Conservation (phyloP, 2,329 filamentous ascomycete species). For the Colletotrichum salicis region DNA sequence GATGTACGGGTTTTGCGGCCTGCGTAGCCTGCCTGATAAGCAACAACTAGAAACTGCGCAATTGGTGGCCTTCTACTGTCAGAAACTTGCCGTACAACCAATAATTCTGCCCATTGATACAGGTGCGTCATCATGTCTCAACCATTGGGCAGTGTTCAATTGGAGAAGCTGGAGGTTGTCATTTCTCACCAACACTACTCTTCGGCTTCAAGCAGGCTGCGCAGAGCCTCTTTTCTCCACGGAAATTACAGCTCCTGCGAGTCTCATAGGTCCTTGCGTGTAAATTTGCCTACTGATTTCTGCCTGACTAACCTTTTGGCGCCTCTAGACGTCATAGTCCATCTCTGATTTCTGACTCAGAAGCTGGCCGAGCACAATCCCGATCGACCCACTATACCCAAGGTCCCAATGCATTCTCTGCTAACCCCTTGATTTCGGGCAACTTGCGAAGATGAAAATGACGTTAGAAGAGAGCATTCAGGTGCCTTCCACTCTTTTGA, state of each 20-base stretch:
- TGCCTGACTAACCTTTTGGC: not conserved
- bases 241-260: not conserved
- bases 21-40: not conserved
- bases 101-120: not conserved
- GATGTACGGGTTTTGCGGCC: not conserved
- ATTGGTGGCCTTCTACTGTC: not conserved
- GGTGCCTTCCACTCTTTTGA: not conserved
- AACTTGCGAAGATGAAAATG: not conserved
- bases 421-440: not conserved
- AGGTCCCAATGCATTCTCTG: not conserved
- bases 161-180: not conserved
- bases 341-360: not conserved
- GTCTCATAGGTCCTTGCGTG: not conserved
- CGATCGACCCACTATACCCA: not conserved
- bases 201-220: not conserved
- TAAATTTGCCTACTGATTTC: not conserved
- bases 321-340: not conserved
- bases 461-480: not conserved
- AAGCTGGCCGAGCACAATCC: not conserved
- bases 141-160: not conserved
- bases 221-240: not conserved
- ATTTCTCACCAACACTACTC: not conserved
- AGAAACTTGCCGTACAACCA: not conserved
- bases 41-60: not conserved
- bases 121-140: not conserved